Percentiles rank a stretch among this genome's conserved stretches.
Evolutionary conservation across 2,329 filamentous ascomycete species (phyloP).

Genomic region (Camillea tinctor): DNA sequence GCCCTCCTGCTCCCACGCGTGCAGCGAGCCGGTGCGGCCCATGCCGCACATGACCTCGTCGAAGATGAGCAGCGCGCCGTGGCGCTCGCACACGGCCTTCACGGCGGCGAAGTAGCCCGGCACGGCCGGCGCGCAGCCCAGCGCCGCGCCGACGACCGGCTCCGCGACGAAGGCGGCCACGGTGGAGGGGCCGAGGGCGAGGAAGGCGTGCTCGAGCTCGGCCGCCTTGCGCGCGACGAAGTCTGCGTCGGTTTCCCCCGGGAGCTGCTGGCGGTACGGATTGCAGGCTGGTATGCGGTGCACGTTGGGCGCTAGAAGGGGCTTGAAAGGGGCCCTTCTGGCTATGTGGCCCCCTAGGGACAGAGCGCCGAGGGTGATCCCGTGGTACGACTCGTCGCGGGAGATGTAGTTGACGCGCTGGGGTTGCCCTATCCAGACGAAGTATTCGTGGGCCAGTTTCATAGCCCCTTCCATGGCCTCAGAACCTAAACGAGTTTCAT

Average conservation of each 20-base stretch:
- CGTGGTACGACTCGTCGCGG: conserved; percentile 67
- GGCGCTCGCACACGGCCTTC: conserved; percentile 59
- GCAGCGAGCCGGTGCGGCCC: conserved; percentile 49
- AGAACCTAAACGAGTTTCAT: conserved; percentile 45
- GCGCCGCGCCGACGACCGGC: conserved; percentile 64
- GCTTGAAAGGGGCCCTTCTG: conserved; percentile 56
- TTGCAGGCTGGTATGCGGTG: conserved; percentile 63
- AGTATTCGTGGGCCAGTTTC: conserved; percentile 68
- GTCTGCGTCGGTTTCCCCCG: conserved; percentile 48
- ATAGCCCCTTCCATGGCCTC: conserved; percentile 69
- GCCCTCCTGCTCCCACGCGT: conserved; percentile 53
- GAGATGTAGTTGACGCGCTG: conserved; percentile 61
- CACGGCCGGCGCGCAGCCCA: conserved; percentile 59
- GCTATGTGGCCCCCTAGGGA: conserved; percentile 58
- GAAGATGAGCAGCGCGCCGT: conserved; percentile 65
- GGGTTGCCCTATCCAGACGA: conserved; percentile 53
- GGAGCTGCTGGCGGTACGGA: conserved; percentile 55
- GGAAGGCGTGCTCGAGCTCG: conserved; percentile 64
- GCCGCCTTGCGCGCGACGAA: conserved; percentile 58
- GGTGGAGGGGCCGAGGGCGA: conserved; percentile 56
- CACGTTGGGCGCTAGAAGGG: conserved; percentile 53
- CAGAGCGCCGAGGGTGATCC: conserved; percentile 64
- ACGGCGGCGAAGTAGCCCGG: conserved; percentile 65
- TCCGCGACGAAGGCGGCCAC: conserved; percentile 68
- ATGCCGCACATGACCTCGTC: conserved; percentile 64